Base-by-base conservation (phyloP, 2,329 filamentous ascomycete genomes). In the Fusarium bulbicola region DNA sequence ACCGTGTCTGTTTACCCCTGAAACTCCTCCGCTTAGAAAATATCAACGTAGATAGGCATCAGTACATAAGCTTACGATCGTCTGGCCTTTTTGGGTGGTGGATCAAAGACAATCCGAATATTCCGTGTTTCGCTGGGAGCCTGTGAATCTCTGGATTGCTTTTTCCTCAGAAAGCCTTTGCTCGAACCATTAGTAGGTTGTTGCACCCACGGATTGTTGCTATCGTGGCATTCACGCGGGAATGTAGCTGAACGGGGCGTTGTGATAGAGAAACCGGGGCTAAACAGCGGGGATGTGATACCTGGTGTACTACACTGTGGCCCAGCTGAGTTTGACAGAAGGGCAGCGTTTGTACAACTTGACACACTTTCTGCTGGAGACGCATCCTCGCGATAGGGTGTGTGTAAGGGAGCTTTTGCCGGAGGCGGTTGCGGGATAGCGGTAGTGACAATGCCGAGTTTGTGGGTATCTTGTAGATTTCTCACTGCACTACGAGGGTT, bases 21-120 rank as follows among this genome's bases (percentile, higher is more conserved):
- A 34, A 72, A 74, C 71, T 37, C 67, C 63, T 28, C 59, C 36
- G 39, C 37, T 72, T 15, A 47, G 11, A 34, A n/a, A 66, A 52
- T 15, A 40, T 6, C 40, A 61, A 28, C 18, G n/a, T 20, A 12
- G 21, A 26, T 28, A 30, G 14, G 13, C 5, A 45, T 18, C 24
- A n/a, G 37, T 43, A 36, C 32, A 26, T 52, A 16, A 28, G 20
- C 11, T 26, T 10, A 46, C 30, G 60, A 32, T 59, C 53, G 69
- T 45, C 56, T 68, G 8, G 65, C 63, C 36, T 63, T 78, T 50
- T 68, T 79, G 1, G 84, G 83, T 20, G 83, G 83, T 28, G 81
- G 81, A 37, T 81, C 80, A 72, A 86, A 86, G 6, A 79, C 79
- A 14, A 79, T 81, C 74, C 81, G 80, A 24, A 85, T 81, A 61